Evolutionary conservation across 176 grass and related monocot genomes (phyloP).

Genomic region (maize (Zea mays)): Zm-B73-REFERENCE-NAM-5.0 NC_050099.1:200639501-200640000

Average conservation of each 20-base stretch:
- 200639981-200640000: conserved; percentile 45
- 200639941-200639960: conserved; percentile 44
- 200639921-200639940: conserved; percentile 49
- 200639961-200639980: conserved; percentile 30
- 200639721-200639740: conserved; percentile 36
- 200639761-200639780: conserved; percentile 40
- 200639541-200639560: neutral
- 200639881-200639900: conserved; percentile 59
- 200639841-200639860: conserved; percentile 71
- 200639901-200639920: conserved; percentile 80
- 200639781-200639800: conserved; percentile 44
- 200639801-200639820: conserved; percentile 44
- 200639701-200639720: conserved; percentile 42
- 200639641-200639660: conserved; percentile 1
- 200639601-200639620: neutral
- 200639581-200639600: neutral
- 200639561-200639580: conserved; percentile 2
- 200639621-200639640: neutral
- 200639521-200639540: neutral
- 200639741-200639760: conserved; percentile 31
- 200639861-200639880: conserved; percentile 48
- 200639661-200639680: conserved; percentile 18
- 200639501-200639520: neutral
- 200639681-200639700: conserved; percentile 38
- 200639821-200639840: conserved; percentile 64